Base-by-base conservation (phyloP, 495 filamentous ascomycete species). In the Talaromyces nanjingensis region DNA sequence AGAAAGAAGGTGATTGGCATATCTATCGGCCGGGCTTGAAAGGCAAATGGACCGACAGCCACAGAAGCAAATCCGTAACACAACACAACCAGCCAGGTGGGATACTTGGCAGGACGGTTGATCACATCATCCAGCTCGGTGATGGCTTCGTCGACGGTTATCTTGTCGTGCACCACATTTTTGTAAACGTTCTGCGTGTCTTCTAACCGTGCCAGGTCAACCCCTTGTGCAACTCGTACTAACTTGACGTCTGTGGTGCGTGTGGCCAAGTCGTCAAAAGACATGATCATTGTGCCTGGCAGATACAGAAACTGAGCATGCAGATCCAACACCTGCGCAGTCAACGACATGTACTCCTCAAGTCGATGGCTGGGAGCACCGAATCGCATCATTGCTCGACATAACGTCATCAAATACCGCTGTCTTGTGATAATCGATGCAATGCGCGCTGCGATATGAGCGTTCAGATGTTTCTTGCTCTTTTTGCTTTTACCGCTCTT, bases 171-270 rank as follows among this genome's bases (percentile, higher is more conserved):
- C 12, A 96, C 87, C 24, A 97, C 90, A 63, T 91, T 87, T 73
- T 98, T 98, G 77, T 97, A 98, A 27, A 96, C 86, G 63, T 92
- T 86, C 72, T 97, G 93, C 5, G 87, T 86, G 65, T 96, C 93
- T 6, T 89, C 83, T 18, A 98, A 81, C 52, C 89, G 90, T 11
- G 90, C 91, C 2, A 98, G 81, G 71, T 98, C 89, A 24, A 98
- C 84, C 2, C 90, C 92, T 70, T 93, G 89, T 3, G 77, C 76
- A 20, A 85, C 81, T 24, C 90, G 86, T 22, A 98, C 88, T 25
- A 98, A 84, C 75, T 96, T 93, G 64, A 97, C 90, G 71, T 97
- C 93, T 5, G 91, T 91, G 0, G 93, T 97, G 68, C 96, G 93
- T 1, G 91, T 96, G 14, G 86, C 83, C 22, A 86, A 84, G 75